These are phyloP conservation scores for Leccinum truebloodii DNA, from an alignment of 768 basidiomycete species.

Conservation along the genomic window DNA sequence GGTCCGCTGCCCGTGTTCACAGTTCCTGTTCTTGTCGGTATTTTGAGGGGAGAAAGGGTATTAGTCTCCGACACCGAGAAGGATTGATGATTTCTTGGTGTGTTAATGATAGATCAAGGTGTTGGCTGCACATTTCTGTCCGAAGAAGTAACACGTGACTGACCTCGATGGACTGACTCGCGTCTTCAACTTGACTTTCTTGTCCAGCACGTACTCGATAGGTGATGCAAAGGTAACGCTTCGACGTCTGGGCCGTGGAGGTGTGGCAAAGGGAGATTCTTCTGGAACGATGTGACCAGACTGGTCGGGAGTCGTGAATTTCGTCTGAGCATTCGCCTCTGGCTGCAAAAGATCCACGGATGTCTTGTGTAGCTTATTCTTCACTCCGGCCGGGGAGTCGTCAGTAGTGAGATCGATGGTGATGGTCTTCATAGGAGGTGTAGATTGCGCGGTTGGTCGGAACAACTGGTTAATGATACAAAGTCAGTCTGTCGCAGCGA, in stretches of 20 bases:
- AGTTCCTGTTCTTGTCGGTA: constrained; percentile 1
- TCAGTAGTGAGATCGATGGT: constrained; percentile 50
- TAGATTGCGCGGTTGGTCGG: constrained; percentile 9
- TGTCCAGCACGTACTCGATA: constrained; percentile 15
- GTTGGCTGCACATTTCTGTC: neutral
- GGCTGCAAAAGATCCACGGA: neutral
- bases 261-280: neutral
- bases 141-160: constrained; percentile 1
- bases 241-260: constrained; percentile 16
- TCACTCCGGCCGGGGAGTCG: constrained; percentile 21
- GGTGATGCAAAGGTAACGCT: constrained; percentile 35
- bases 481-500: neutral
- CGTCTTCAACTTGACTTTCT: constrained; percentile 1
- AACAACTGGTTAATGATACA: constrained; percentile 15
- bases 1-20: neutral
- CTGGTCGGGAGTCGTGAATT: neutral
- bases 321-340: neutral
- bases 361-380: neutral
- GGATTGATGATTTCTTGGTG: constrained; percentile 2
- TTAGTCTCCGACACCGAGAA: constrained; percentile 7
- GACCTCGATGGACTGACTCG: constrained; percentile 9
- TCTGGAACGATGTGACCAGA: neutral
- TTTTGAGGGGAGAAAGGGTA: constrained; percentile 20
- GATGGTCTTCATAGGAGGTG: constrained; percentile 25
- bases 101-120: neutral